Evolutionary conservation across 163 green algal genomes (phyloP).

Genomic region (Coccomyxa subellipsoidea): DNA sequence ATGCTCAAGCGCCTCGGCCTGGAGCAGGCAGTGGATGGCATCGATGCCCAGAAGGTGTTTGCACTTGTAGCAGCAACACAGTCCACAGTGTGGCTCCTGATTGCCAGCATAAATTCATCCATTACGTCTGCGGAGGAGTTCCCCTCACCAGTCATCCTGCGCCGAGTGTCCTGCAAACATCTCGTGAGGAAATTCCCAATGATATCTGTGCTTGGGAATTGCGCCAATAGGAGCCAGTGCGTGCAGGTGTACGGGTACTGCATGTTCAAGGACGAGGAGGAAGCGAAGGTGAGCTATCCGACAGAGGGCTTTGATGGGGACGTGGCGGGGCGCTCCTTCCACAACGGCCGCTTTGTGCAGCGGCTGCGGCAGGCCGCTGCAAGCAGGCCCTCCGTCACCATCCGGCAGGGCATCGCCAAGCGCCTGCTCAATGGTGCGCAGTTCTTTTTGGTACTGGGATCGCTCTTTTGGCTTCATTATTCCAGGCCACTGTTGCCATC

Average conservation of each 20-base stretch:
- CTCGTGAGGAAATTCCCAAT: too few species aligned
- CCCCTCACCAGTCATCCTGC: too few species aligned
- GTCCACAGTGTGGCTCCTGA: too few species aligned
- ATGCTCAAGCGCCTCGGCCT: conserved; percentile 89
- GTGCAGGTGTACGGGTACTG: conserved; percentile 89
- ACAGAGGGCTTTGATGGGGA: conserved; percentile 66
- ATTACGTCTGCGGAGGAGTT: too few species aligned
- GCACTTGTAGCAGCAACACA: too few species aligned
- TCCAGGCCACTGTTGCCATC: too few species aligned
- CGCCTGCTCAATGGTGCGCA: conserved; percentile 48
- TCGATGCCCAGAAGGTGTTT: conserved; percentile 82
- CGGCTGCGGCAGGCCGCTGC: conserved; percentile 67
- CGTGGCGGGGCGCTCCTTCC: conserved; percentile 89
- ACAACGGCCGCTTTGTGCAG: conserved; percentile 96
- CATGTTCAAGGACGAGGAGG: conserved; percentile 85
- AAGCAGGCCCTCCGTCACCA: conserved; percentile 56
- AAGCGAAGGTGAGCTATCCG: conserved; percentile 82
- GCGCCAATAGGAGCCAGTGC: too few species aligned
- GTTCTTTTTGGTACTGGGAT: too few species aligned
- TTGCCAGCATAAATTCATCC: too few species aligned
- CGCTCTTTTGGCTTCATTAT: too few species aligned
- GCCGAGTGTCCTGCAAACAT: too few species aligned
- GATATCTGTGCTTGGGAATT: too few species aligned
- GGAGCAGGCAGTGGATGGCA: conserved; percentile 73
- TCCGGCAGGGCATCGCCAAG: conserved; percentile 79